phyloP scores from a whole-genome alignment of 495 filamentous ascomycete genomes.

The Mycothermus thermophilus region DNA sequence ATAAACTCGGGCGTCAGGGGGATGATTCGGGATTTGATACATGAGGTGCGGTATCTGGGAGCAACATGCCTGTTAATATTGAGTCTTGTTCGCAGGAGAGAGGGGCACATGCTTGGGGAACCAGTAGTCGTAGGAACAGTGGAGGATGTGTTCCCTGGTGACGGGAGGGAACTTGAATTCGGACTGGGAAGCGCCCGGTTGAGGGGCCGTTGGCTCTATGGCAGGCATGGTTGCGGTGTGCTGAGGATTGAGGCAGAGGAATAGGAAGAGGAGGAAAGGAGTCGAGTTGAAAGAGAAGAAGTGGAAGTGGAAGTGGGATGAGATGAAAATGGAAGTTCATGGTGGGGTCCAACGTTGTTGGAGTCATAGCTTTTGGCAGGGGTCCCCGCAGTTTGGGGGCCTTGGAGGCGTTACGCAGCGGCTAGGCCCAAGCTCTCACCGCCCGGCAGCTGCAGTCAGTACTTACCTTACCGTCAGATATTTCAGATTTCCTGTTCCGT shows the following conservation, averaged over 20 bases:
- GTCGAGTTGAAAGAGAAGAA: too few relatives aligned
- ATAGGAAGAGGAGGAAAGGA: too few relatives aligned
- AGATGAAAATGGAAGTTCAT: too few relatives aligned
- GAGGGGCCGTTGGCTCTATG: conserved; percentile 10
- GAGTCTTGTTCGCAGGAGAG: neutral
- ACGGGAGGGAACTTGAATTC: conserved; percentile 69
- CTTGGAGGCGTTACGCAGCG: too few relatives aligned
- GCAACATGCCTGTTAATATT: conserved; percentile 13
- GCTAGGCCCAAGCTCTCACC: too few relatives aligned
- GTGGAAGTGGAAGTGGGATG: too few relatives aligned
- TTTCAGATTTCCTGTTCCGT: too few relatives aligned
- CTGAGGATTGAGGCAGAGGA: neutral
- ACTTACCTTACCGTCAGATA: too few relatives aligned
- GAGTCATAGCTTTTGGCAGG: too few relatives aligned
- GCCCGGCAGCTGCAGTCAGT: too few relatives aligned
- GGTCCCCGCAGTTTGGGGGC: too few relatives aligned
- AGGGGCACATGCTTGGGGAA: conserved; percentile 49
- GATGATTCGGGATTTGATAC: conserved; percentile 73
- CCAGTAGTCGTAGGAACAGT: conserved; percentile 92
- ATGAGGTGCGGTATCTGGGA: conserved; percentile 54
- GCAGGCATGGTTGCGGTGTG: conserved; percentile 12
- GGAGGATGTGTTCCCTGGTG: conserved; percentile 69
- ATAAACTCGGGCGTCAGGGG: conserved; percentile 63
- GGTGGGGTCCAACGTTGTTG: too few relatives aligned
- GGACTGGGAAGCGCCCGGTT: conserved; percentile 2